A percentile compares a stretch with the other conserved stretches of the same genome.
These are phyloP conservation scores for Podaxis mareebaensis DNA, from an alignment of 768 basidiomycete species.

Conservation along the genomic window DNA sequence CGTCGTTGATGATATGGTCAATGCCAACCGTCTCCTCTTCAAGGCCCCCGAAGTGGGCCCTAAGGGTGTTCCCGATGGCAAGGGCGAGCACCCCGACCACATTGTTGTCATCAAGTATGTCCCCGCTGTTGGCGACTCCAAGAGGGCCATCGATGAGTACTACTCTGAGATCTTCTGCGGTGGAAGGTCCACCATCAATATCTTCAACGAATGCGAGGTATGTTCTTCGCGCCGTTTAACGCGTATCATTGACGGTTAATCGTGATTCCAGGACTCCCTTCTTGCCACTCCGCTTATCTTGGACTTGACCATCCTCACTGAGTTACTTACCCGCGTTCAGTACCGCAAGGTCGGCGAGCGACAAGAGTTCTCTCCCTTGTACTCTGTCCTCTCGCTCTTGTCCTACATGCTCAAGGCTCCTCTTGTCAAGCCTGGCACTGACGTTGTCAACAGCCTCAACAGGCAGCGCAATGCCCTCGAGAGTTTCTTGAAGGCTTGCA, in stretches of 20 bases:
- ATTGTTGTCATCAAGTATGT: constrained; percentile 97
- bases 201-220: constrained; percentile 97
- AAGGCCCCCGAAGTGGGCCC: constrained; percentile 68
- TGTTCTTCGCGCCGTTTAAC: constrained; percentile 19
- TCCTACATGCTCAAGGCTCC: constrained; percentile 99
- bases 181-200: constrained; percentile 90
- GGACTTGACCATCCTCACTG: constrained; percentile 90
- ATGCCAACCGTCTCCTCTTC: constrained; percentile 85
- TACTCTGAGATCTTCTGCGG: constrained; percentile 98
- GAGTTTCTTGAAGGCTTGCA: constrained; percentile 90
- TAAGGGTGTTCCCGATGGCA: constrained; percentile 53
- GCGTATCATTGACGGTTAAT: constrained; percentile 13
- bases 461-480: constrained; percentile 95
- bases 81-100: constrained; percentile 98
- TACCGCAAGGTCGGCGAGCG: constrained; percentile 65
- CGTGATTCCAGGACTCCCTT: constrained; percentile 74
- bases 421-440: constrained; percentile 92
- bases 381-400: constrained; percentile 89
- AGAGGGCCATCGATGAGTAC: constrained; percentile 98
- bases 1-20: constrained; percentile 98
- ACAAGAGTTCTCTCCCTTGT: constrained; percentile 77
- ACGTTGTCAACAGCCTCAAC: constrained; percentile 93
- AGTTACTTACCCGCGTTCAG: constrained; percentile 89
- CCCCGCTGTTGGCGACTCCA: constrained; percentile 96
- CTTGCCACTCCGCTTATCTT: constrained; percentile 95